A percentile compares a stretch with the other conserved stretches of the same genome.
Conservation (phyloP, 1,284 basidiomycete genomes). For the Testicularia cyperi region DNA sequence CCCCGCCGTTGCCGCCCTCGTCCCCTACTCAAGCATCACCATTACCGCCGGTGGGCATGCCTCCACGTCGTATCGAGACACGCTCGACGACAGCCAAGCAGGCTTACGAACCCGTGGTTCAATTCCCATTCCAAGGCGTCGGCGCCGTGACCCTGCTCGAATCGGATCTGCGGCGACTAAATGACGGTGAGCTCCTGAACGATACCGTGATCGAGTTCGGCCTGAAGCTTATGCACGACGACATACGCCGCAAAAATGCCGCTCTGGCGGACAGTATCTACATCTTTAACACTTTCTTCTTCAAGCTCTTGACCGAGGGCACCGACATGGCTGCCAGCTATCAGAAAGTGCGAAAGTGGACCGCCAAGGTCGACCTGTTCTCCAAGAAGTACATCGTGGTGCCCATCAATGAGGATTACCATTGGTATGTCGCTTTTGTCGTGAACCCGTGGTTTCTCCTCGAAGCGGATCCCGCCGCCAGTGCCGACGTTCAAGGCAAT, state of each 20-base stretch:
- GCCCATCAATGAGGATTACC: constrained; percentile 92
- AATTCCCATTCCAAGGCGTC: constrained; percentile 41
- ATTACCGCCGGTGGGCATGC: no score
- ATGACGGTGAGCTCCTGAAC: constrained; percentile 67
- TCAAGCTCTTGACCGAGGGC: constrained; percentile 79
- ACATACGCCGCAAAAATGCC: constrained; percentile 62
- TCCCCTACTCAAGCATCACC: no score
- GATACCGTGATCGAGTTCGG: constrained; percentile 96
- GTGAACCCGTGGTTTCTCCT: constrained; percentile 68
- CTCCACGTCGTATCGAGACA: constrained; percentile 4
- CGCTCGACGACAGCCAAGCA: not conserved
- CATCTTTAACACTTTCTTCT: constrained; percentile 96
- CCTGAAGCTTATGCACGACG: constrained; percentile 69
- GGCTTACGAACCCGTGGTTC: constrained; percentile 17
- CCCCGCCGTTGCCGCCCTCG: no score
- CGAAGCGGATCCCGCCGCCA: no score
- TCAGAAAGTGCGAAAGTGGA: constrained; percentile 89
- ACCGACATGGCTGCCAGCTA: constrained; percentile 66
- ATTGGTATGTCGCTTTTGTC: constrained; percentile 97
- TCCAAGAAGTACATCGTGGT: constrained; percentile 87
- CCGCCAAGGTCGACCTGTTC: constrained; percentile 81
- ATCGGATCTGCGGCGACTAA: constrained; percentile 40
- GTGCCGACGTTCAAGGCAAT: no score
- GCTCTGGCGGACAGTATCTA: constrained; percentile 74
- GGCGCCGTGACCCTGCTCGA: constrained; percentile 39